A percentile compares a stretch with the other conserved stretches of the same genome.
phyloP scores from a whole-genome alignment of 805 yeast species.

The Komagataella kurtzmanii region DNA sequence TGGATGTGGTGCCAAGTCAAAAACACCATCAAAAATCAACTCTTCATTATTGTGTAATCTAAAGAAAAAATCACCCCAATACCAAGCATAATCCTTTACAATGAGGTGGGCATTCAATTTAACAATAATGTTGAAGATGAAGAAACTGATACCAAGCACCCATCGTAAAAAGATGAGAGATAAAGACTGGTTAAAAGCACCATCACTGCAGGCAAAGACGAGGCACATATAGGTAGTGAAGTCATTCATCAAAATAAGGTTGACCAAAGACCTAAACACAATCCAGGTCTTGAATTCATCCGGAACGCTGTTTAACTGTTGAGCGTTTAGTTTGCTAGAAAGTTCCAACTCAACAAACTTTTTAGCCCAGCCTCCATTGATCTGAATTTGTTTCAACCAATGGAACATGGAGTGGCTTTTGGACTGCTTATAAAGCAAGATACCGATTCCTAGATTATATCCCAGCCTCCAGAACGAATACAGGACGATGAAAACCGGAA shows the following conservation, averaged over 20 bases:
- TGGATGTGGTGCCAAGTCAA: slow-evolving; percentile 84
- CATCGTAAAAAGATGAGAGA: slow-evolving; percentile 37
- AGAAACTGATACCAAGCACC: slow-evolving; percentile 42
- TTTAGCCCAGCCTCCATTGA: slow-evolving; percentile 19
- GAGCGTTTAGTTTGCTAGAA: not conserved
- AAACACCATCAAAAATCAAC: slow-evolving; percentile 77
- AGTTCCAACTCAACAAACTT: slow-evolving; percentile 31
- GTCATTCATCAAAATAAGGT: slow-evolving; percentile 74
- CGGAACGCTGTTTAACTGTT: slow-evolving; percentile 27
- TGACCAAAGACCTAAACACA: slow-evolving; percentile 65
- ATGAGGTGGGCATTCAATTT: slow-evolving; percentile 80
- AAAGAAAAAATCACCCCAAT: slow-evolving; percentile 90
- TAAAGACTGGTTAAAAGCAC: slow-evolving; percentile 23
- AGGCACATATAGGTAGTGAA: slow-evolving; percentile 61
- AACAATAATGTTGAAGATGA: slow-evolving; percentile 71
- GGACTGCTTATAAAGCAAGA: slow-evolving; percentile 52
- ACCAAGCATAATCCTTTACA: slow-evolving; percentile 87
- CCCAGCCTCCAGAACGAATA: slow-evolving; percentile 65
- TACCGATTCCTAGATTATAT: slow-evolving; percentile 75
- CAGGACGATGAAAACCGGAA: slow-evolving; percentile 31
- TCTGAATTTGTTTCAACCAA: slow-evolving; percentile 13
- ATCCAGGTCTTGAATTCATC: slow-evolving; percentile 77
- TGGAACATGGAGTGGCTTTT: slow-evolving; percentile 37
- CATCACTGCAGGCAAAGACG: slow-evolving; percentile 30
- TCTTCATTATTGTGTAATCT: slow-evolving; percentile 52